A percentile compares a stretch with the other conserved stretches of the same genome.
Conservation (phyloP, 192 early-diverging fungal species). For the Rhizophagus sp. region DNA sequence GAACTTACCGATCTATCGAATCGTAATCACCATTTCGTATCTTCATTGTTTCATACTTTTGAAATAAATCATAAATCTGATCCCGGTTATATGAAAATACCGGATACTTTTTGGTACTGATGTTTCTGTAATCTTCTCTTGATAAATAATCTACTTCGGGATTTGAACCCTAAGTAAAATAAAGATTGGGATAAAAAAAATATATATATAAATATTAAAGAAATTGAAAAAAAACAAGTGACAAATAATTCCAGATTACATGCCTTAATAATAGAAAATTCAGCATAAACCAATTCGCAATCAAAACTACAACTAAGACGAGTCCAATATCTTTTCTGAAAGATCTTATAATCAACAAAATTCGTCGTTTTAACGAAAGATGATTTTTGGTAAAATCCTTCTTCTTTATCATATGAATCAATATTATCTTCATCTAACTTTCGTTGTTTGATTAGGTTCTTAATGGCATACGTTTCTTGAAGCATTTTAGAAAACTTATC, state of each 20-base stretch:
- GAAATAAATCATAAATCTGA: constrained; percentile 25
- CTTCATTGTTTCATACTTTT: constrained; percentile 14
- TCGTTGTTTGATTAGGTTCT: neutral
- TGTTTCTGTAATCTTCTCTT: constrained; percentile 5
- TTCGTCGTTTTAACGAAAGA: neutral
- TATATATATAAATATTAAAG: neutral
- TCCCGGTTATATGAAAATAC: constrained; percentile 12
- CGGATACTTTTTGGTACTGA: constrained; percentile 23
- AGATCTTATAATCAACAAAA: constrained; percentile 1
- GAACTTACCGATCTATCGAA: constrained; percentile 12
- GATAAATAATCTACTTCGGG: constrained; percentile 4
- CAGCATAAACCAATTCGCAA: constrained; percentile 1
- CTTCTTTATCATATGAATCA: neutral
- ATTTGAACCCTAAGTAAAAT: constrained; percentile 6
- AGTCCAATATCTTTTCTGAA: constrained; percentile 11
- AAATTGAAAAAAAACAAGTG: neutral
- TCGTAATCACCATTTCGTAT: neutral
- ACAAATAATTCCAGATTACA: neutral
- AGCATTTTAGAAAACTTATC: constrained; percentile 22
- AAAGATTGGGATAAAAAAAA: neutral
- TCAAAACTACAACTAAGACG: neutral
- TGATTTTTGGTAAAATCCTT: neutral
- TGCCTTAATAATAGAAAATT: constrained; percentile 19
- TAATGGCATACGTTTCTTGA: constrained; percentile 13
- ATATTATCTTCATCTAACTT: neutral